These are phyloP conservation scores for Globisporangium takayamanum DNA, from an alignment of 352 stramenopile genomes.

Conservation along the genomic window DNA sequence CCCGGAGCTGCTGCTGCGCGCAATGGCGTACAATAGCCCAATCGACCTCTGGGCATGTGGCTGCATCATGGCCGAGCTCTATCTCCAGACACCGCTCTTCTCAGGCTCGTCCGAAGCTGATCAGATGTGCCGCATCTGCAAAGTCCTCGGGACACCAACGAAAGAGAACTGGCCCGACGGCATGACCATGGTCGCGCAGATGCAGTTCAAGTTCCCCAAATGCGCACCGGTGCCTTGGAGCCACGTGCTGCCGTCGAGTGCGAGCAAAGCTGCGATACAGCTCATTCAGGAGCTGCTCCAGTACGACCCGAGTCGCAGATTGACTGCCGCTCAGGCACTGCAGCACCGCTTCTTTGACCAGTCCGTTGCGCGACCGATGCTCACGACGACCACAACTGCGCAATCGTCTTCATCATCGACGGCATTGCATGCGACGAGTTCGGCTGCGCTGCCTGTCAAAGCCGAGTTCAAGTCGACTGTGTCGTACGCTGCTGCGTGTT, in stretches of 20 bases:
- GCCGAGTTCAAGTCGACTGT: constrained; percentile 23
- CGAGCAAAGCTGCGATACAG: constrained; percentile 58
- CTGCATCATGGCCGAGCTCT: constrained; percentile 81
- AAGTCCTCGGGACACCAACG: constrained; percentile 87
- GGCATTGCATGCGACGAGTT: not conserved
- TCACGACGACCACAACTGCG: constrained; percentile 10
- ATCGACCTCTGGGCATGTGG: constrained; percentile 82
- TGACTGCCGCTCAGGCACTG: constrained; percentile 87
- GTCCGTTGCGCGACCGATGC: constrained; percentile 33
- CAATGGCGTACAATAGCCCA: constrained; percentile 67
- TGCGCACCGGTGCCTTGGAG: constrained; percentile 65
- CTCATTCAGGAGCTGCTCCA: constrained; percentile 89
- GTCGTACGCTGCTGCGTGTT: not conserved
- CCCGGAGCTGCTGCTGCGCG: constrained; percentile 59
- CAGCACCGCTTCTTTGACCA: constrained; percentile 92
- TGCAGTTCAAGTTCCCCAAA: constrained; percentile 92
- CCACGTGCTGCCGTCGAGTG: constrained; percentile 61
- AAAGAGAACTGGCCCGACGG: constrained; percentile 90
- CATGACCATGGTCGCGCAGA: constrained; percentile 74
- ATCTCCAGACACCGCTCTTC: constrained; percentile 61
- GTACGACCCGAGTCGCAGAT: constrained; percentile 85
- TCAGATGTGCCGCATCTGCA: constrained; percentile 94
- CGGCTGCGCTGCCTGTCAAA: constrained; percentile 16
- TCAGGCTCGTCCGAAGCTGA: constrained; percentile 91
- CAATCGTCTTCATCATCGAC: too few relatives aligned